Evolutionary conservation across 1,284 basidiomycete genomes (phyloP), one percentile per base, ranked within the genome.

Genomic region (Erythrobasidium hasegawianum): DNA sequence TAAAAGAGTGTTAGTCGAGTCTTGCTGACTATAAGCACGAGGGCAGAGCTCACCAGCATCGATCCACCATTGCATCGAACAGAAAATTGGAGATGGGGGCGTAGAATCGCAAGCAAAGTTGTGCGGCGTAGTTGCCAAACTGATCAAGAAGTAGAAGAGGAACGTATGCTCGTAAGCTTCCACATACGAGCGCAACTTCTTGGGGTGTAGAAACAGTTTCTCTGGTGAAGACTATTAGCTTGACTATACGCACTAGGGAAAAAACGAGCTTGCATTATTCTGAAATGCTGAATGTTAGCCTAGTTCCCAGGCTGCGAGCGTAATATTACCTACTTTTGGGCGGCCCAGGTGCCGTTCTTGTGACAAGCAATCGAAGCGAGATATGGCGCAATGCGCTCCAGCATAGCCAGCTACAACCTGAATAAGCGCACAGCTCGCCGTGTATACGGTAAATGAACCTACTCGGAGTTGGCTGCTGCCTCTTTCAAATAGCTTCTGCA

Each of bases 271-370:
- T 33, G 33, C 33, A 65, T 41, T 24, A 65, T 65, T 24, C 61
- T 64, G 54, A 2, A 20, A 57, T 7, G n/a, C 22, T 2, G 5
- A 20, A 7, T 26, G 41, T 29, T 18, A 56, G 41, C 29, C 29
- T 38, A 8, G 18, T 9, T 24, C n/a, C 26, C 38, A 10, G 22
- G 38, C 11, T 3, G 0, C 26, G 16, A 38, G 3, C 16, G 27
- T 2, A 2, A 14, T 10, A n/a, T n/a, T 1, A 55, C 67, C 11
- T 20, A 70, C 71, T 96, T 96, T 78, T 98, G 96, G 1, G 94
- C 95, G 0, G 96, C 95, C 96, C 96, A 98, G 0, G 96, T 99
- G 45, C 96, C 96, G 74, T 98, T 98, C 81, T 98, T 98, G 82
- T 99, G 96, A 38, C 27, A 73, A 56, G 96, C 96, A 71, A 97